Base-by-base conservation (phyloP, 805 yeast genomes). In the Torulaspora quercuum region DNA sequence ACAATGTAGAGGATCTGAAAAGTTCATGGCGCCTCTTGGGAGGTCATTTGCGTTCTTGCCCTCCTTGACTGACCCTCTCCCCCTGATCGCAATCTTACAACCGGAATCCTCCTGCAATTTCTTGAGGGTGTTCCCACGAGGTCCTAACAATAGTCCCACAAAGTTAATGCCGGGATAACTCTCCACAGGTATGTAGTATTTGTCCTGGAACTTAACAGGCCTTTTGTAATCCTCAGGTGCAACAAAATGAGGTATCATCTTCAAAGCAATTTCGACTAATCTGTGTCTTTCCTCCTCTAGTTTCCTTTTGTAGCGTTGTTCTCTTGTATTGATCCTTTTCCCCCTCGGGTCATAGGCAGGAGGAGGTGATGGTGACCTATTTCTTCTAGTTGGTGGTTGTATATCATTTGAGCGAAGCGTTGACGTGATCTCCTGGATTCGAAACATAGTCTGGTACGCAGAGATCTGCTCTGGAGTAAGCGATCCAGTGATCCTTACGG, bases 41-140 rank as follows among this genome's bases (percentile, higher is more conserved):
- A 70, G 56, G 24, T 68, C 70, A 8, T 68, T 53, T 1, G 75
- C 64, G 39, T 75, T 73, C 57, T 79, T 82, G 20, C 97, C 97
- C 54, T 86, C 95, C 55, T 90, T 90, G 12, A 88, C 95, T 1
- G 97, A 89, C 0, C 99, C 99, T 49, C 83, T 80, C 17, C 99
- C 99, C 49, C 99, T 71, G 33, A 92, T 84, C 3, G 89, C 94
- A 41, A 92, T 82, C 47, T 73, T 76, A 11, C 97, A 96, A 1
- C 95, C 95, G 25, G 95, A 81, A 33, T 82, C 79, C 18, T 76
- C 79, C 56, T 90, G 95, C 61, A 94, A 64, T 49, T 77, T 76
- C 42, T 84, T 76, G 50, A 90, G 64, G 0, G 96, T 90, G 50
- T 83, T 82, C 15, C 97, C 99, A 68, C 99, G 79, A 20, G 99